Evolutionary conservation across 2,329 filamentous ascomycete genomes (phyloP), one percentile per base, ranked within the genome.

Genomic region (Diplodia intermedia): DNA sequence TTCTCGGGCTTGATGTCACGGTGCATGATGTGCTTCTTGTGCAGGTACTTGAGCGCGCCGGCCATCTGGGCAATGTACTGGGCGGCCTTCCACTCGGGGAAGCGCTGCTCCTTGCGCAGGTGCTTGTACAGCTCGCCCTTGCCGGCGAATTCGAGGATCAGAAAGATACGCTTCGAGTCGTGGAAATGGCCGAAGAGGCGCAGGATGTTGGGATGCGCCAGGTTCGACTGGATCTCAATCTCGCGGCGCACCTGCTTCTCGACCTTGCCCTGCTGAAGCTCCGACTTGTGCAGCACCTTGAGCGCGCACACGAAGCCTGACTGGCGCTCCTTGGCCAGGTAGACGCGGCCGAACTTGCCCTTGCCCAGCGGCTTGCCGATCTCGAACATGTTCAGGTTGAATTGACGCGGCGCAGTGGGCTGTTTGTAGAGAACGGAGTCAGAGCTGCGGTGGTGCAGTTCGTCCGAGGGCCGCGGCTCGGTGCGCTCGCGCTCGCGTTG

Each of bases 1-100:
- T 98, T 98, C 81, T 98, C 94, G 2, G 94, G 94, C 84, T 98
- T 98, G 82, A 98, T 98, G 75, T 98, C 94, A 69, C 94, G 88
- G 81, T 98, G 94, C 83, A 98, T 98, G 73, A 98, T 92, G 79
- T 97, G 93, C 83, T 98, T 98, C 79, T 93, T 93, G 83, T 97
- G 94, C 55, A 97, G 86, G 77, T 97, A 98, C 73, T 90, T 90
- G 73, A 97, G 83, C 0, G 93, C 93, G 54, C 90, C 90, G n/a
- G 91, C 91, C 92, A 95, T 95, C 80, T 96, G 92, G 2, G 92
- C 92, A 71, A 95, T 89, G 79, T 94, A 96, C 81, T 93, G 90
- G 31, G 92, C 91, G 9, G 92, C 91, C 79, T 93, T 93, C 88
- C 90, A 92, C 79, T 96, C 92, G 3, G 91, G 90, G 79, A 96